A percentile compares a stretch with the other conserved stretches of the same genome.
Conservation (phyloP, 2,329 filamentous ascomycete species). For the Fusarium falciforme region DNA sequence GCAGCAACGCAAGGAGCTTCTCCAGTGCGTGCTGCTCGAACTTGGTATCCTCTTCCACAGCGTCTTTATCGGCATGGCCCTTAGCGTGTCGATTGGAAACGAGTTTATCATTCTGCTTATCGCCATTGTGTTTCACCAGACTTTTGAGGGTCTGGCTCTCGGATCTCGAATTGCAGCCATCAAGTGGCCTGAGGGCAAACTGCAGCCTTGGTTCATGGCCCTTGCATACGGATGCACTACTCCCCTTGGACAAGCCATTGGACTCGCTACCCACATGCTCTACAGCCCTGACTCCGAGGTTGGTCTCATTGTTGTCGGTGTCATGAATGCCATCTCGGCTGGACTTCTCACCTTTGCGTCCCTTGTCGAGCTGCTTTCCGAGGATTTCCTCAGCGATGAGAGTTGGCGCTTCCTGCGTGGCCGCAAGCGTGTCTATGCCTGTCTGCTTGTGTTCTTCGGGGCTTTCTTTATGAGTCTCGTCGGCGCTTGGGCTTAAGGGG, state of each 20-base stretch:
- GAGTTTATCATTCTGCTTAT: slow-evolving; percentile 83
- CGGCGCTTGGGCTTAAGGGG: slow-evolving; percentile 69
- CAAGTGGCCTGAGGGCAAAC: slow-evolving; percentile 51
- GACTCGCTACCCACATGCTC: slow-evolving; percentile 74
- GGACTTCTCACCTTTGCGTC: slow-evolving; percentile 79
- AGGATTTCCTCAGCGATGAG: slow-evolving; percentile 76
- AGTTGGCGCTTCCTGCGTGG: slow-evolving; percentile 69
- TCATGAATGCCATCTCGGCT: slow-evolving; percentile 80
- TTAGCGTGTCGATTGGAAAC: slow-evolving; percentile 80
- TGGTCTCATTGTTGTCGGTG: slow-evolving; percentile 76
- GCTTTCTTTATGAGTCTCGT: slow-evolving; percentile 73
- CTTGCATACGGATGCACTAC: slow-evolving; percentile 70
- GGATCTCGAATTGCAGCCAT: slow-evolving; percentile 73
- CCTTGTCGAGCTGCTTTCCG: slow-evolving; percentile 76
- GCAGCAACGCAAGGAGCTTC: slow-evolving; percentile 71
- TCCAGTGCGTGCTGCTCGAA: slow-evolving; percentile 83
- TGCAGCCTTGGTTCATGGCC: slow-evolving; percentile 68
- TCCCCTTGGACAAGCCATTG: slow-evolving; percentile 79
- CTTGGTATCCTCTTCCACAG: slow-evolving; percentile 74
- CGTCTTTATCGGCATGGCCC: slow-evolving; percentile 86
- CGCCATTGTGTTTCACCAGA: slow-evolving; percentile 81
- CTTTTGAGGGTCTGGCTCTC: slow-evolving; percentile 69
- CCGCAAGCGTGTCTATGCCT: slow-evolving; percentile 64
- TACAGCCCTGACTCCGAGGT: slow-evolving; percentile 75
- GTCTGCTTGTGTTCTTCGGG: slow-evolving; percentile 67